Percentiles rank a stretch among this genome's conserved stretches.
These are phyloP conservation scores for Allomyces javanicus DNA, from an alignment of 192 early-diverging fungal genomes.

Conservation along the genomic window DNA sequence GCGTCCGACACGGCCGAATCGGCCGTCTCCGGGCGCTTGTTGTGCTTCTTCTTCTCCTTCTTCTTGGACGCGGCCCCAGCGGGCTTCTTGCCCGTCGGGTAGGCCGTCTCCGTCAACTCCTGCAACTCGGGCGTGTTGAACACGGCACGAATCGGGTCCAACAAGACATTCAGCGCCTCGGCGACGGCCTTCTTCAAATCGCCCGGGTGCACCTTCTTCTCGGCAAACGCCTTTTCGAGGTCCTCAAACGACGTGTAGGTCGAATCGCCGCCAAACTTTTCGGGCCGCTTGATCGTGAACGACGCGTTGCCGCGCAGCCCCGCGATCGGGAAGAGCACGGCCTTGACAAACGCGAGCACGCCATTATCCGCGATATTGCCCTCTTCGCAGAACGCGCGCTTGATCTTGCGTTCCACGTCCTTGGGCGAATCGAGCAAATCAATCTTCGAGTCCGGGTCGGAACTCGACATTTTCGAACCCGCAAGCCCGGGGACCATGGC, in stretches of 20 bases:
- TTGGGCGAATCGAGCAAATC: slow-evolving; percentile 77
- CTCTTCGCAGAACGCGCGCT: slow-evolving; percentile 92
- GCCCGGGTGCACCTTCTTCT: slow-evolving; percentile 74
- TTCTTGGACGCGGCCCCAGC: not conserved
- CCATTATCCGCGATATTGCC: slow-evolving; percentile 85
- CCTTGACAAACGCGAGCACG: slow-evolving; percentile 69
- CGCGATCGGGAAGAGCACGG: slow-evolving; percentile 70
- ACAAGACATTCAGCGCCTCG: slow-evolving; percentile 59
- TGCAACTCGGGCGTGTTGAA: slow-evolving; percentile 48
- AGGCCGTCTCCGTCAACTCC: slow-evolving; percentile 57
- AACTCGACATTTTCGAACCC: slow-evolving; percentile 90
- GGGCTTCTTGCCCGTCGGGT: slow-evolving; percentile 31
- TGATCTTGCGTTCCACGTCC: slow-evolving; percentile 64
- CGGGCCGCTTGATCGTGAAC: slow-evolving; percentile 52
- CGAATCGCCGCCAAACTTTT: slow-evolving; percentile 81
- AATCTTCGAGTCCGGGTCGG: slow-evolving; percentile 92
- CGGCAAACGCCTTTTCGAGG: slow-evolving; percentile 68
- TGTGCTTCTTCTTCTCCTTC: slow-evolving; percentile 12
- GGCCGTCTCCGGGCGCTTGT: not conserved
- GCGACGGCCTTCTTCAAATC: slow-evolving; percentile 80
- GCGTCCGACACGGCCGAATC: not conserved
- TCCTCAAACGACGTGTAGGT: slow-evolving; percentile 45
- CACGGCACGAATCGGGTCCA: slow-evolving; percentile 68
- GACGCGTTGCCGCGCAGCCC: slow-evolving; percentile 6
- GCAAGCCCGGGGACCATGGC: slow-evolving; percentile 86